These are phyloP conservation scores for Ambrosiella beaveri DNA, from an alignment of 2,329 filamentous ascomycete species.

Conservation along the genomic window DNA sequence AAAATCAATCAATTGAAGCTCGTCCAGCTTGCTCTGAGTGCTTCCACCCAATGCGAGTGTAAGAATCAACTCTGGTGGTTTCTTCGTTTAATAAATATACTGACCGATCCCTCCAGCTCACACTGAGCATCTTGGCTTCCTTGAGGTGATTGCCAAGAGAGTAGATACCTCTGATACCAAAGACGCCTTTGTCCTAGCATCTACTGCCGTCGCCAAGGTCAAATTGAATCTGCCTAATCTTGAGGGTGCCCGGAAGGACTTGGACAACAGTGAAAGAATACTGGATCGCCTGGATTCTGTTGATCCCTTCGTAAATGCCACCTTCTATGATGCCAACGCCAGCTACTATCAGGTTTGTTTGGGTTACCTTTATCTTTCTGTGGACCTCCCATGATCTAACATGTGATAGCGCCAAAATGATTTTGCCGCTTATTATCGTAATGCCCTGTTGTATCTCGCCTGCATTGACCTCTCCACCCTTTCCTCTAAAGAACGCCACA, in stretches of 20 bases:
- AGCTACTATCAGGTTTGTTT: constrained; percentile 65
- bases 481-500: constrained; percentile 55
- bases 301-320: constrained; percentile 85
- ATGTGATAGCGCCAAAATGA: constrained; percentile 49
- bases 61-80: constrained; percentile 13
- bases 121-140: constrained; percentile 68
- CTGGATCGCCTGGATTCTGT: constrained; percentile 87
- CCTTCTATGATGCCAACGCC: constrained; percentile 90
- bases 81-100: no score
- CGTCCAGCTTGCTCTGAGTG: constrained; percentile 74
- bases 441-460: constrained; percentile 89
- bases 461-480: constrained; percentile 76
- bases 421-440: constrained; percentile 94
- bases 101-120: constrained; percentile 43
- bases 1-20: constrained; percentile 99
- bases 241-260: constrained; percentile 67
- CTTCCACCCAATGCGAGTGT: constrained; percentile 73
- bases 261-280: constrained; percentile 74
- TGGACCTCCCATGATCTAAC: neutral
- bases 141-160: constrained; percentile 66
- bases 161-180: constrained; percentile 86
- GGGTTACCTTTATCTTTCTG: neutral
- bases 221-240: constrained; percentile 66
- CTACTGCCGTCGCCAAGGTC: constrained; percentile 73
- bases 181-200: constrained; percentile 89